These are phyloP conservation scores for Tetraselmis chui DNA, from an alignment of 139 green algal species.

Conservation along the genomic window DNA sequence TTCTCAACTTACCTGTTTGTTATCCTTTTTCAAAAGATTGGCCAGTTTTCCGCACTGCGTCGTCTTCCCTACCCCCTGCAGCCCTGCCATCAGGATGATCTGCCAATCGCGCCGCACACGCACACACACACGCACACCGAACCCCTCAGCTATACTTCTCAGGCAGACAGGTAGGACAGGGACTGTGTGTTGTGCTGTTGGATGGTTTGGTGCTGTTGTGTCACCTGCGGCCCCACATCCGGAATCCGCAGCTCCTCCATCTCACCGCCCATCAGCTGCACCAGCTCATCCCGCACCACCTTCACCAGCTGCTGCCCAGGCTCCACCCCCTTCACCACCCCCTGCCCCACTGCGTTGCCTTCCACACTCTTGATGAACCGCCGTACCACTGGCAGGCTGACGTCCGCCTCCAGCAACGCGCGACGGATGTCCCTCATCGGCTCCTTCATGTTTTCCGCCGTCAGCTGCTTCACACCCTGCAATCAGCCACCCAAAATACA, in stretches of 20 bases:
- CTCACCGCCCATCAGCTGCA: slow-evolving; percentile 22
- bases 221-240: slow-evolving; percentile 17
- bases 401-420: slow-evolving; percentile 94
- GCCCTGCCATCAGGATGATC: slow-evolving; percentile 79
- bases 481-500: no score
- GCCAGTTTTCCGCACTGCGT: slow-evolving; percentile 94
- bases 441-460: slow-evolving; percentile 90
- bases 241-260: slow-evolving; percentile 54
- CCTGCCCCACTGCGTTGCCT: slow-evolving; percentile 69
- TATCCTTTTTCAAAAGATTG: slow-evolving; percentile 67
- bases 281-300: slow-evolving; percentile 45
- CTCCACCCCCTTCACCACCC: slow-evolving; percentile 73
- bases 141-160: no score
- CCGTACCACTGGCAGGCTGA: slow-evolving; percentile 86
- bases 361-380: slow-evolving; percentile 86
- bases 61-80: slow-evolving; percentile 93
- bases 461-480: slow-evolving; percentile 48
- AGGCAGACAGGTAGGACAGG: no score
- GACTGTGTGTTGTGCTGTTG: no score
- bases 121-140: no score
- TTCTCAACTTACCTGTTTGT: slow-evolving; percentile 60
- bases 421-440: slow-evolving; percentile 85
- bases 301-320: slow-evolving; percentile 94
- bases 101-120: slow-evolving; percentile 3
- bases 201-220: no score